A percentile compares a stretch with the other conserved stretches of the same genome.
These are phyloP conservation scores for Puccinia polysora DNA, from an alignment of 1,284 basidiomycete genomes.

Conservation along the genomic window DNA sequence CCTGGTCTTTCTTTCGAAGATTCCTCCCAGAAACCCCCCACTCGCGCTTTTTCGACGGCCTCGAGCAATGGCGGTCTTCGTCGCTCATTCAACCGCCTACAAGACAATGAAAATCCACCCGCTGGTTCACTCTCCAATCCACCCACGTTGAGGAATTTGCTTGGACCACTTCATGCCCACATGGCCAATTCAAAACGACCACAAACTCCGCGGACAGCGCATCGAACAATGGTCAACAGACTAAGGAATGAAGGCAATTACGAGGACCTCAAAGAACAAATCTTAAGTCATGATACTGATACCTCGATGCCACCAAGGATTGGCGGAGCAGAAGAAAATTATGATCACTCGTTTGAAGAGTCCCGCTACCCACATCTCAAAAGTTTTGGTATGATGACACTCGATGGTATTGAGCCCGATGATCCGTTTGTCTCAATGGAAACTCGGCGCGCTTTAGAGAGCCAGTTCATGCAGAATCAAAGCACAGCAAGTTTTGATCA, in stretches of 20 bases:
- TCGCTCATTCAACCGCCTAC: constrained; percentile 14
- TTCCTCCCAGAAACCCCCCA: constrained; percentile 17
- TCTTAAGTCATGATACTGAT: constrained; percentile 12
- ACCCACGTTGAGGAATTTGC: constrained; percentile 23
- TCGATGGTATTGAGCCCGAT: constrained; percentile 37
- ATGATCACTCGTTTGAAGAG: background rate
- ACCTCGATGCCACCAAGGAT: background rate
- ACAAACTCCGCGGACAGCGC: constrained; percentile 38
- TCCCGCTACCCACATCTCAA: constrained; percentile 6
- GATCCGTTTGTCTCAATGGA: constrained; percentile 41
- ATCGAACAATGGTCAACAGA: constrained; percentile 33
- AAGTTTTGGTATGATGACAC: constrained; percentile 22
- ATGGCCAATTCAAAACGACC: constrained; percentile 26
- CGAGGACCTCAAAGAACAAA: constrained; percentile 7
- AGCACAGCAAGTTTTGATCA: constrained; percentile 17
- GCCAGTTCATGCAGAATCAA: constrained; percentile 26
- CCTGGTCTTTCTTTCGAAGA: constrained; percentile 6
- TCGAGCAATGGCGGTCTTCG: constrained; percentile 12
- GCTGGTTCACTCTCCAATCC: constrained; percentile 15
- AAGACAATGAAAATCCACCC: background rate
- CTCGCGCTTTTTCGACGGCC: background rate
- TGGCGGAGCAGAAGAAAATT: background rate
- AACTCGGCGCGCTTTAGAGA: constrained; percentile 37
- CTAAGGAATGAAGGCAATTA: constrained; percentile 19
- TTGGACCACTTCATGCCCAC: constrained; percentile 39